A percentile compares a stretch with the other conserved stretches of the same genome.
phyloP scores from a whole-genome alignment of 2,329 filamentous ascomycete genomes.

The Ophiocordyceps robertsii region DNA sequence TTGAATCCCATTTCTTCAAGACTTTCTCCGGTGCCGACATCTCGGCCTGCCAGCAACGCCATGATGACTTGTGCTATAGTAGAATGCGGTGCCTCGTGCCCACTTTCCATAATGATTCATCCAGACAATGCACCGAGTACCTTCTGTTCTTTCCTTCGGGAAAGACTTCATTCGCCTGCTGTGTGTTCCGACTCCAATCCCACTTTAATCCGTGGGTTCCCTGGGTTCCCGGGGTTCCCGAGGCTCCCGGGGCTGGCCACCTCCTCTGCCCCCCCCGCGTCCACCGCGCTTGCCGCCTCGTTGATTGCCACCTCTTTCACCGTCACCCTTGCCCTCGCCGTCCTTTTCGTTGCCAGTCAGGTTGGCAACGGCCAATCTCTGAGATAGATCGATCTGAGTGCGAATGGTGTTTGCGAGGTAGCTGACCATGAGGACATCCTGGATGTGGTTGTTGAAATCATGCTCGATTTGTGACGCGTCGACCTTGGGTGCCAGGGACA shows the following conservation, averaged over 20 bases:
- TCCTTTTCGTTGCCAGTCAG: constrained; percentile 39
- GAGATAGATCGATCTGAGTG: constrained; percentile 96
- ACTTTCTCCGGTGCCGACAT: constrained; percentile 16
- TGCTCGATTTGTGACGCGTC: constrained; percentile 80
- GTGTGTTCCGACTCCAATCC: not conserved
- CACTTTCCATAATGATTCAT: constrained; percentile 8
- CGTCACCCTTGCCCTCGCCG: constrained; percentile 31
- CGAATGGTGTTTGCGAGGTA: constrained; percentile 98
- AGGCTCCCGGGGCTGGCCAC: constrained; percentile 33
- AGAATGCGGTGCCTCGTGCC: constrained; percentile 17
- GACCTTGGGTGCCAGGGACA: constrained; percentile 90
- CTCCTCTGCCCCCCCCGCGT: constrained; percentile 35
- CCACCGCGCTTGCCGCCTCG: constrained; percentile 37
- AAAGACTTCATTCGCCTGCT: not conserved
- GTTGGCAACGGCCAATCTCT: constrained; percentile 75
- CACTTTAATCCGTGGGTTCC: constrained; percentile 18
- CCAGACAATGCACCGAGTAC: not conserved
- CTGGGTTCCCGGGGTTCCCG: constrained; percentile 20
- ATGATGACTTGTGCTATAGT: constrained; percentile 15
- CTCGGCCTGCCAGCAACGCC: constrained; percentile 23
- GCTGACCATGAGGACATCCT: constrained; percentile 95
- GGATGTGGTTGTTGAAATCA: constrained; percentile 99
- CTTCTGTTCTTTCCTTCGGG: not conserved
- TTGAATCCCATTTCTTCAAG: constrained; percentile 18
- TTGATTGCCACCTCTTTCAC: constrained; percentile 29